Percentiles rank a stretch among this genome's conserved stretches.
Evolutionary conservation across 306 rosid species (phyloP).

Genomic region (Quercus mongolica): DNA sequence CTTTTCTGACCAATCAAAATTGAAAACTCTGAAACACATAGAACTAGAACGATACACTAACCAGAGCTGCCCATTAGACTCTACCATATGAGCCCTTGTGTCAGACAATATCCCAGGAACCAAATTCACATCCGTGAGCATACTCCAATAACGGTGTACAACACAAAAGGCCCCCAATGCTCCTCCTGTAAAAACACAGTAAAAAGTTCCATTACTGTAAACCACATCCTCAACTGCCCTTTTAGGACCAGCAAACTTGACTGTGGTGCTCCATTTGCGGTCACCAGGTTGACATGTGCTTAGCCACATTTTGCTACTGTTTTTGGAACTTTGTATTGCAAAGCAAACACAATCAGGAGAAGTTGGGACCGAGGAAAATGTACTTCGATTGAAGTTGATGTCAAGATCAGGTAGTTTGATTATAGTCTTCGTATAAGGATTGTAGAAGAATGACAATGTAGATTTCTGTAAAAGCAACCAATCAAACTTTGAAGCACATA

Average conservation of each 20-base stretch:
- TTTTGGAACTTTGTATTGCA: neutral
- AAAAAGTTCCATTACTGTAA: neutral
- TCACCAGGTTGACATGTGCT: neutral
- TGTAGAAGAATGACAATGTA: neutral
- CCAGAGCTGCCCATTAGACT: neutral
- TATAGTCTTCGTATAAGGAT: neutral
- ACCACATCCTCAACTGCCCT: conserved; percentile 10
- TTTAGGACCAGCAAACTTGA: neutral
- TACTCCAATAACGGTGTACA: neutral
- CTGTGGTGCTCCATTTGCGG: neutral
- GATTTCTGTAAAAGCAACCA: conserved; percentile 4
- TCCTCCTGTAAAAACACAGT: neutral
- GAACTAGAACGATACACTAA: neutral
- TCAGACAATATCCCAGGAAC: too few relatives aligned
- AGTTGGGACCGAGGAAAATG: neutral
- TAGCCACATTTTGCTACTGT: neutral
- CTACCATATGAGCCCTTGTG: neutral
- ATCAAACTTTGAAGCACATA: neutral
- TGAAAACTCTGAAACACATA: neutral
- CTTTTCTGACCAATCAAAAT: neutral
- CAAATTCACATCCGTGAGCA: neutral
- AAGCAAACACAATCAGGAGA: conserved; percentile 1
- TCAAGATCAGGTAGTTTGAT: neutral
- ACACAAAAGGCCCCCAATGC: neutral
- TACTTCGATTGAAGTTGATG: neutral